Conservation (phyloP, 2,329 filamentous ascomycete species). For the Nannizziopsis barbatae region DNA sequence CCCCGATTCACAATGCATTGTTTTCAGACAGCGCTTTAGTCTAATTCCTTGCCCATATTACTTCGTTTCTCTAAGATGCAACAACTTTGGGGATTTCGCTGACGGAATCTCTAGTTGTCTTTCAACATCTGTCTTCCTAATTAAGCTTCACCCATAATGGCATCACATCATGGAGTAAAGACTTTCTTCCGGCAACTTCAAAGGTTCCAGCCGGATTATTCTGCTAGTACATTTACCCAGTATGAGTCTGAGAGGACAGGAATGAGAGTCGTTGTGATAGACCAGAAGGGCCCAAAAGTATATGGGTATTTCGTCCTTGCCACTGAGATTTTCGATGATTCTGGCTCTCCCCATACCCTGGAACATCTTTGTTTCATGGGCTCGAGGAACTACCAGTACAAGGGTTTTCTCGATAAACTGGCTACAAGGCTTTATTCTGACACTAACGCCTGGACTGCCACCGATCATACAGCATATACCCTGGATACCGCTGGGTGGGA, state of each 20-base stretch:
- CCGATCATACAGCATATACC: slow-evolving; percentile 92
- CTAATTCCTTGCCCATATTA: no score
- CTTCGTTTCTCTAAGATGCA: no score
- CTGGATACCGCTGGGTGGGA: slow-evolving; percentile 94
- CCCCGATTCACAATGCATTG: no score
- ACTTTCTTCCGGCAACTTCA: slow-evolving; percentile 67
- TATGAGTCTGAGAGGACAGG: slow-evolving; percentile 93
- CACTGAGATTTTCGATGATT: slow-evolving; percentile 96
- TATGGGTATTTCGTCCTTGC: slow-evolving; percentile 90
- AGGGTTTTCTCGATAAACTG: slow-evolving; percentile 87
- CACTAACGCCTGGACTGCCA: slow-evolving; percentile 96
- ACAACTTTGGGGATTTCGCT: background rate
- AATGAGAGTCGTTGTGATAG: slow-evolving; percentile 85
- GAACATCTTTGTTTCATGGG: slow-evolving; percentile 81
- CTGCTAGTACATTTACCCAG: slow-evolving; percentile 75
- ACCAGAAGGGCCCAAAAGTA: slow-evolving; percentile 88
- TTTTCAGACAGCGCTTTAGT: no score
- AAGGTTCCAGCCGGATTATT: slow-evolving; percentile 80
- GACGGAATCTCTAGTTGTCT: background rate
- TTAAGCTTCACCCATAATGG: background rate
- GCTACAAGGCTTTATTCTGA: slow-evolving; percentile 84
- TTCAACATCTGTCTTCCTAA: background rate
- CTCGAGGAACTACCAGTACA: slow-evolving; percentile 86
- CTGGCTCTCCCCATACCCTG: slow-evolving; percentile 78
- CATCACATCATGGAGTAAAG: background rate